phyloP scores from a whole-genome alignment of 140 eudicot genomes.

The Oenanthe javanica region DNA sequence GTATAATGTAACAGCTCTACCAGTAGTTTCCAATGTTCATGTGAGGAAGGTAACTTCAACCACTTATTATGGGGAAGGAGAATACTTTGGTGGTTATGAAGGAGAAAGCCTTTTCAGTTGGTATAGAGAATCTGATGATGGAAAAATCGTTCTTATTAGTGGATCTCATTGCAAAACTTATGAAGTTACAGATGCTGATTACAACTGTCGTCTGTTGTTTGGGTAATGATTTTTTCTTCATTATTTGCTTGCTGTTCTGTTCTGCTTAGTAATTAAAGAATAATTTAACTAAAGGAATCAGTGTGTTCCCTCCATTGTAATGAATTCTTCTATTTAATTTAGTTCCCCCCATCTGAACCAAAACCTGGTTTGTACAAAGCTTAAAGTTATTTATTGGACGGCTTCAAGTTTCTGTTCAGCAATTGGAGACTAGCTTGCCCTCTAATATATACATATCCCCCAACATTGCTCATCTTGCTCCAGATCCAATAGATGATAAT shows the following conservation, averaged over 20 bases:
- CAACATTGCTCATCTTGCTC: not conserved
- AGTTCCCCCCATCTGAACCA: not conserved
- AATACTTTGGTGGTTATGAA: slow-evolving; percentile 92
- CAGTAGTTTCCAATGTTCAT: slow-evolving; percentile 55
- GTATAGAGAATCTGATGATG: slow-evolving; percentile 79
- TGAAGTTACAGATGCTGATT: slow-evolving; percentile 89
- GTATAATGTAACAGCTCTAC: slow-evolving; percentile 48
- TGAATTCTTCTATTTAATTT: not conserved
- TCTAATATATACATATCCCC: not conserved
- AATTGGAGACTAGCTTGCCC: not conserved
- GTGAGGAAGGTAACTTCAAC: slow-evolving; percentile 42
- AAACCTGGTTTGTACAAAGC: not conserved
- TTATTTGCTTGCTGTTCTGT: not conserved
- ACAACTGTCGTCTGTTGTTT: slow-evolving; percentile 69
- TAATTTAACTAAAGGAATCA: not conserved
- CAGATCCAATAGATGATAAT: not conserved
- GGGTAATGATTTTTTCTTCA: slow-evolving; percentile 41
- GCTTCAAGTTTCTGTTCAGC: not conserved
- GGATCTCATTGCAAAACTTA: slow-evolving; percentile 65
- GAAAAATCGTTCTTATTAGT: slow-evolving; percentile 42
- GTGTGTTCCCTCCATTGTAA: not conserved
- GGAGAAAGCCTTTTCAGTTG: slow-evolving; percentile 88
- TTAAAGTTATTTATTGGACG: not conserved
- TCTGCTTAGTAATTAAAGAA: not conserved
- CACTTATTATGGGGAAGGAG: slow-evolving; percentile 71